Evolutionary conservation across 768 basidiomycete species (phyloP).

Genomic region (Trametes cingulata): DNA sequence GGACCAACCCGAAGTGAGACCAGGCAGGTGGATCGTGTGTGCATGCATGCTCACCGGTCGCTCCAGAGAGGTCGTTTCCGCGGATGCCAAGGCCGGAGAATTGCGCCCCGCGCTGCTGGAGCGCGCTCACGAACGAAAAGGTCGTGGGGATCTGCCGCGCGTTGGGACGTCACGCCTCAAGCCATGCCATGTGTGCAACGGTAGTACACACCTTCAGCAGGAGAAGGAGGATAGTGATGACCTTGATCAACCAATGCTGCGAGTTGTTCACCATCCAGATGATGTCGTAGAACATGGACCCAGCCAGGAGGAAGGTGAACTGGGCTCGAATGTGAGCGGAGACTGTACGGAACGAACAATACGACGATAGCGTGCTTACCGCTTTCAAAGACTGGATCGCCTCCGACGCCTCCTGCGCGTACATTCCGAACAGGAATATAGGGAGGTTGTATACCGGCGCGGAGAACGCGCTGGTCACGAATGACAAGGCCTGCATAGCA

Average conservation of each 20-base stretch:
- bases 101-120: slow-evolving; percentile 38
- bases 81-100: slow-evolving; percentile 36
- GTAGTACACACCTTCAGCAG: slow-evolving; percentile 37
- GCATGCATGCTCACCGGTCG: slow-evolving; percentile 32
- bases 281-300: slow-evolving; percentile 67
- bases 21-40: not conserved
- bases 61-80: slow-evolving; percentile 35
- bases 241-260: slow-evolving; percentile 55
- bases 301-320: slow-evolving; percentile 66
- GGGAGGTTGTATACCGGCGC: slow-evolving; percentile 77
- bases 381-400: slow-evolving; percentile 62
- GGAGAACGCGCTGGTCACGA: slow-evolving; percentile 53
- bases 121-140: slow-evolving; percentile 34
- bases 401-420: slow-evolving; percentile 70
- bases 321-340: slow-evolving; percentile 29
- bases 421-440: slow-evolving; percentile 77
- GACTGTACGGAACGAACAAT: not conserved
- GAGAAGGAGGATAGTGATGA: slow-evolving; percentile 47
- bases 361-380: slow-evolving; percentile 39
- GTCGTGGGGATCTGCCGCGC: slow-evolving; percentile 38
- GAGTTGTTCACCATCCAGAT: slow-evolving; percentile 63
- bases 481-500: slow-evolving; percentile 56
- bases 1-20: not conserved
- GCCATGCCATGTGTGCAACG: not conserved
- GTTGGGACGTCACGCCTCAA: not conserved